These are phyloP conservation scores for Macroventuria anomochaeta DNA, from an alignment of 2,329 filamentous ascomycete genomes.

Conservation along the genomic window DNA sequence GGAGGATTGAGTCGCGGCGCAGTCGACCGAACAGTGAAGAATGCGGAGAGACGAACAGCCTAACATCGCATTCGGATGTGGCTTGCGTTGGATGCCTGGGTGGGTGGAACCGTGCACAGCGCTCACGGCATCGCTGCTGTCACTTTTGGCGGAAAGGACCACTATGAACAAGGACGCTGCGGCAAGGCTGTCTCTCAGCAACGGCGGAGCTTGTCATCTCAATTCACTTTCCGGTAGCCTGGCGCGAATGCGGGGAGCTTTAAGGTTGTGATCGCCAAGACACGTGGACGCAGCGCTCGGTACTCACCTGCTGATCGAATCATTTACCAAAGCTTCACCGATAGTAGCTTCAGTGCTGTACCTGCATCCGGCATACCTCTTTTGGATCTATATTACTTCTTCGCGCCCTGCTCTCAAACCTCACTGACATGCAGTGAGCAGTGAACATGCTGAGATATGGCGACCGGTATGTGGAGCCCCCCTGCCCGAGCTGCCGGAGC, in stretches of 20 bases:
- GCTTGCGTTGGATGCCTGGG: conserved; percentile 17
- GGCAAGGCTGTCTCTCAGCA: conserved; percentile 7
- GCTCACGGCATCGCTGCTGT: neutral
- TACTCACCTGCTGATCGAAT: conserved; percentile 14
- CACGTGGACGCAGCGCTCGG: conserved; percentile 11
- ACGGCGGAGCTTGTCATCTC: conserved; percentile 4
- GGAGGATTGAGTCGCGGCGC: conserved; percentile 13
- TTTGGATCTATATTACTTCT: neutral
- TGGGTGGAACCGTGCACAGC: conserved; percentile 8
- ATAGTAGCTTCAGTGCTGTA: conserved; percentile 3
- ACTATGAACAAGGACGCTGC: neutral
- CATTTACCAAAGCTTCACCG: conserved; percentile 9
- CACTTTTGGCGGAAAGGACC: neutral
- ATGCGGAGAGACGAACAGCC: conserved; percentile 20
- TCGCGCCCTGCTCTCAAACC: too few species aligned
- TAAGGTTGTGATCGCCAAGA: conserved; percentile 14
- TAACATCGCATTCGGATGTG: conserved; percentile 18
- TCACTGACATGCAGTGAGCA: conserved; percentile 18
- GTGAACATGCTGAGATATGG: conserved; percentile 34
- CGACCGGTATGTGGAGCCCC: conserved; percentile 33
- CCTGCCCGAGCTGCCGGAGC: too few species aligned
- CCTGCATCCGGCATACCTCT: conserved; percentile 1
- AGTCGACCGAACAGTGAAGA: conserved; percentile 17
- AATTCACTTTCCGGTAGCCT: conserved; percentile 5
- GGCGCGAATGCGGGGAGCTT: conserved; percentile 18